Percentiles rank a stretch among this genome's conserved stretches.
phyloP scores from a whole-genome alignment of 2,329 filamentous ascomycete genomes.

The Corniculantispora saksenae region DNA sequence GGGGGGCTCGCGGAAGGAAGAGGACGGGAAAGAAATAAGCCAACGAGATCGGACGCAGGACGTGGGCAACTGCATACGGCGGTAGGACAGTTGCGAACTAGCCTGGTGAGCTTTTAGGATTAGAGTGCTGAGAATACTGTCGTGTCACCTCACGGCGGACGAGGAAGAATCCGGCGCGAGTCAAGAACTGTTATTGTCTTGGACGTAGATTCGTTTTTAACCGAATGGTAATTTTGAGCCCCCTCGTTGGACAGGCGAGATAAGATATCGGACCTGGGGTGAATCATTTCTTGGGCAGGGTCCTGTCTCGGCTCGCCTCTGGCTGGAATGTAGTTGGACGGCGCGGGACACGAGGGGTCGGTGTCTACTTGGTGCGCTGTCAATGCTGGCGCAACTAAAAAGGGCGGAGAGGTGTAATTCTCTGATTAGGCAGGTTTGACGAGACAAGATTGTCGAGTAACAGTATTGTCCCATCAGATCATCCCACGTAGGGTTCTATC shows the following conservation, averaged over 20 bases:
- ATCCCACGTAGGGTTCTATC: background rate
- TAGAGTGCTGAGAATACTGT: background rate
- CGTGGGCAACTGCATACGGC: slow-evolving; percentile 14
- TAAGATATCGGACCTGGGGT: background rate
- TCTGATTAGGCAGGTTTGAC: background rate
- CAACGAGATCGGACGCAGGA: slow-evolving; percentile 15
- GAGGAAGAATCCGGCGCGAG: background rate
- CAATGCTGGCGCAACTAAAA: background rate
- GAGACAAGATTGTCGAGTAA: background rate
- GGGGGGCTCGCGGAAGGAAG: background rate
- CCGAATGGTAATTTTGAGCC: background rate
- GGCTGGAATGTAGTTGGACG: background rate
- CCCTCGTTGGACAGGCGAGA: background rate
- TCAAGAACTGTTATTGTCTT: background rate
- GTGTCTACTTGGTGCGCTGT: background rate
- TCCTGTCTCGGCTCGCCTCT: slow-evolving; percentile 11
- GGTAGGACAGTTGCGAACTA: background rate
- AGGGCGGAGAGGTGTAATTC: background rate
- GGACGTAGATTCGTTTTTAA: background rate
- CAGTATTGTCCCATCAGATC: background rate
- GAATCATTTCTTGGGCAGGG: slow-evolving; percentile 7
- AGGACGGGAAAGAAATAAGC: background rate
- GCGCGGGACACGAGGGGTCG: background rate
- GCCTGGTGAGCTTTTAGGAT: background rate
- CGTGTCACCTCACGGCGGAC: background rate